Conservation (phyloP, 208 protist species). For the Crithidia thermophila region DNA sequence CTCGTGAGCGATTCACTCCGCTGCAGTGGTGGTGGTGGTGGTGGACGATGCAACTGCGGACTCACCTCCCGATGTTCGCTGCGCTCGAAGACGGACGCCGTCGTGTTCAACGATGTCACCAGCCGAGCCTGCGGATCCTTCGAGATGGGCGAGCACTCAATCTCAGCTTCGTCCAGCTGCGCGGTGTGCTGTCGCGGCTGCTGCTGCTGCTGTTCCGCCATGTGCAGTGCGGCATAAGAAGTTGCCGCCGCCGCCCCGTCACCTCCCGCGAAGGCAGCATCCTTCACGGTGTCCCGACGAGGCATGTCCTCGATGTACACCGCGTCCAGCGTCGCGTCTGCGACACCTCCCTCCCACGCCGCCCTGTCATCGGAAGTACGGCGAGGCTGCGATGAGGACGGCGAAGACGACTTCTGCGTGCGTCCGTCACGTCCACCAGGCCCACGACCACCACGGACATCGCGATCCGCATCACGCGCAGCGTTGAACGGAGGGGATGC, state of each 20-base stretch:
- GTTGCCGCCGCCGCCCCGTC: background rate
- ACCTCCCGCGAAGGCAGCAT: background rate
- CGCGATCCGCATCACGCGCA: too few relatives aligned
- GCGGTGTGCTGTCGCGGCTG: background rate
- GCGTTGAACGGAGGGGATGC: background rate
- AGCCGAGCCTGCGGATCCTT: constrained; percentile 25
- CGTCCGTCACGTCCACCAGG: too few relatives aligned
- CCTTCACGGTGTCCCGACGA: background rate
- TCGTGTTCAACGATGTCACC: constrained; percentile 29
- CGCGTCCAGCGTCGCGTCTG: constrained; percentile 37
- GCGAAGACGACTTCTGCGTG: too few relatives aligned
- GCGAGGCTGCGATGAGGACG: too few relatives aligned
- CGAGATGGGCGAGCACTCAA: constrained; percentile 43
- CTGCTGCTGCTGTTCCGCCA: constrained; percentile 1
- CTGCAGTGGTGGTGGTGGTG: background rate
- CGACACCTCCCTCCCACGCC: too few relatives aligned
- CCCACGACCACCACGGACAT: background rate
- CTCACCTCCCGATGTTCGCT: background rate
- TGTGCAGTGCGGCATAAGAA: constrained; percentile 25
- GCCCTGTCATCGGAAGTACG: too few relatives aligned
- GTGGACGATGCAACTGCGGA: background rate
- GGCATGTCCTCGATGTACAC: constrained; percentile 26
- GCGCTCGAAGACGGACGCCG: constrained; percentile 21
- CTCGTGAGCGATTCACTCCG: too few relatives aligned
- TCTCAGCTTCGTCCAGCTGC: constrained; percentile 6